Evolutionary conservation across 1,284 basidiomycete species (phyloP).

Genomic region (Ceraceosorus bombacis): DNA sequence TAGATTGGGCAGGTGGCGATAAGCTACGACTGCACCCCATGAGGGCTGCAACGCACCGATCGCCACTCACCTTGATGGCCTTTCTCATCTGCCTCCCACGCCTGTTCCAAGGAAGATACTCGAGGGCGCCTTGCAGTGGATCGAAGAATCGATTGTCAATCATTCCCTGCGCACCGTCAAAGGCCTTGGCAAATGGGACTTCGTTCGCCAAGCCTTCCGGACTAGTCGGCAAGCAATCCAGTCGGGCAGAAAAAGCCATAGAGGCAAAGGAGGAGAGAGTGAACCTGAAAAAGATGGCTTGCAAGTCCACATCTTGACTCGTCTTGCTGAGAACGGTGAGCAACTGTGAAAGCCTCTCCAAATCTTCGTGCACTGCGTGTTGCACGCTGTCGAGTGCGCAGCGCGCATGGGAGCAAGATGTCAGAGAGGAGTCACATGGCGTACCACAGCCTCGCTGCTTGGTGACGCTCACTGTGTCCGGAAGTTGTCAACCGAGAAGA

Average conservation of each 20-base stretch:
- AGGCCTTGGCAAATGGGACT: constrained; percentile 42
- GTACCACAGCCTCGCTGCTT: no score
- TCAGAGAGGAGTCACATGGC: no score
- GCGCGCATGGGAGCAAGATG: no score
- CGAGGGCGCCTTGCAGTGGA: constrained; percentile 25
- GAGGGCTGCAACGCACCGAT: constrained; percentile 20
- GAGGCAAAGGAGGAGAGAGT: constrained; percentile 31
- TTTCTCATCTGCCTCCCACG: constrained; percentile 21
- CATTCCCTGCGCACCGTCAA: constrained; percentile 43
- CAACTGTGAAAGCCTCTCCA: not conserved
- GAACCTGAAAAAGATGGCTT: constrained; percentile 34
- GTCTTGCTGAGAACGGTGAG: constrained; percentile 8
- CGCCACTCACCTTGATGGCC: constrained; percentile 30
- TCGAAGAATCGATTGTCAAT: constrained; percentile 33
- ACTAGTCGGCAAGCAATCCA: constrained; percentile 22
- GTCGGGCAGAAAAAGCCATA: constrained; percentile 23
- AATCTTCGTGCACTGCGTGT: not conserved
- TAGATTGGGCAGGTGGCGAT: not conserved
- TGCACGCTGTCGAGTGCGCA: not conserved
- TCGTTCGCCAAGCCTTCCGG: constrained; percentile 27
- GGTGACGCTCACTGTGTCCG: constrained; percentile 4
- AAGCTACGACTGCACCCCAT: not conserved
- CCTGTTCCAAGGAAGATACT: constrained; percentile 13
- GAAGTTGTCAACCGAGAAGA: constrained; percentile 41
- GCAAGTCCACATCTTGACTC: constrained; percentile 3